Conservation (phyloP, 257 asterid species). For the Cordia subcordata region DNA sequence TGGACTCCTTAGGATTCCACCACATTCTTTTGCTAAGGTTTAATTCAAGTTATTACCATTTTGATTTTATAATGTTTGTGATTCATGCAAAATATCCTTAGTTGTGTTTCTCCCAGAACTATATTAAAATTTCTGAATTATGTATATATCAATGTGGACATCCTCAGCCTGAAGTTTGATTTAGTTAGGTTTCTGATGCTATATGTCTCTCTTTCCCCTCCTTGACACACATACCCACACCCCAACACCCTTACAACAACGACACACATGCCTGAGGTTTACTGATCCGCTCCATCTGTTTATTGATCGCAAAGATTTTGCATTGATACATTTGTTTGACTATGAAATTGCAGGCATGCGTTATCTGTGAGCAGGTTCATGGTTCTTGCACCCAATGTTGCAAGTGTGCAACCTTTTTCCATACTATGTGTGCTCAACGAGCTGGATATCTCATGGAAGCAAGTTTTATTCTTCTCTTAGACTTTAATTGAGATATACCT, state of each 20-base stretch:
- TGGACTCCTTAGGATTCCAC: conserved; percentile 74
- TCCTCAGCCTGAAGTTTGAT: too few species aligned
- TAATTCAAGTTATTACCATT: neutral
- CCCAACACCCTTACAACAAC: too few species aligned
- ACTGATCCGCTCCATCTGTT: too few species aligned
- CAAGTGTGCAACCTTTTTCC: conserved; percentile 82
- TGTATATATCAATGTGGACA: too few species aligned
- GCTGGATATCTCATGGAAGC: conserved; percentile 97
- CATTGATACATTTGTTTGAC: neutral
- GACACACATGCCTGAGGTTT: too few species aligned
- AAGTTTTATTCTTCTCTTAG: conserved; percentile 25
- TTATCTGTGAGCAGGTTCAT: conserved; percentile 80
- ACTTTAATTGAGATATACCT: conserved; percentile 1
- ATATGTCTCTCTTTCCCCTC: too few species aligned
- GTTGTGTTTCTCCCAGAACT: conserved; percentile 4
- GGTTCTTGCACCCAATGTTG: conserved; percentile 94
- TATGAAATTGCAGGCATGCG: conserved; percentile 60
- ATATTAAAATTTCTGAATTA: neutral
- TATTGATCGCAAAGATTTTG: too few species aligned
- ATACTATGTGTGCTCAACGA: conserved; percentile 84
- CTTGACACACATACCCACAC: too few species aligned
- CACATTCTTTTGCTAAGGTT: conserved; percentile 68
- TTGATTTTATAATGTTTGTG: neutral
- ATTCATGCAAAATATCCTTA: conserved; percentile 1
- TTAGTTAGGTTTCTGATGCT: too few species aligned